Percentiles rank a stretch among this genome's conserved stretches.
These are phyloP conservation scores for Verticillium longisporum DNA, from an alignment of 2,329 filamentous ascomycete species.

Conservation along the genomic window DNA sequence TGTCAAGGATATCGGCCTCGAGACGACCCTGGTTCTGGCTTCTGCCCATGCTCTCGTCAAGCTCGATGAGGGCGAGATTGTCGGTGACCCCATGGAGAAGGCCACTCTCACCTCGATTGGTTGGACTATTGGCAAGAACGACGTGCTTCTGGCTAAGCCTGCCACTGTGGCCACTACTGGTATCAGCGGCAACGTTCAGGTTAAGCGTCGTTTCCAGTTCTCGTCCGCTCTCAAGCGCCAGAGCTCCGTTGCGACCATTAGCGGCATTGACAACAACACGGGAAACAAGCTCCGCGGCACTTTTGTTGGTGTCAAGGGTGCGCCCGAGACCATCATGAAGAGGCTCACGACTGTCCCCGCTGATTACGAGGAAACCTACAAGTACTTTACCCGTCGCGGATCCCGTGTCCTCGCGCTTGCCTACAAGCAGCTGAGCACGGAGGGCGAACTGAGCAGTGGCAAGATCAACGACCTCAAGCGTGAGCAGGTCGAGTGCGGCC, in stretches of 20 bases:
- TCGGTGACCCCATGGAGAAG: slow-evolving; percentile 99
- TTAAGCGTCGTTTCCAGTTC: slow-evolving; percentile 97
- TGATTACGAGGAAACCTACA: slow-evolving; percentile 96
- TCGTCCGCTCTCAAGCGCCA: slow-evolving; percentile 94
- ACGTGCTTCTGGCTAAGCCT: slow-evolving; percentile 67
- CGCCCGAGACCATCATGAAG: slow-evolving; percentile 91
- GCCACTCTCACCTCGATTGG: slow-evolving; percentile 84
- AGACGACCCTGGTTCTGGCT: slow-evolving; percentile 88
- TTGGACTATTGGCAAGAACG: slow-evolving; percentile 88
- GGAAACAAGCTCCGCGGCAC: slow-evolving; percentile 75
- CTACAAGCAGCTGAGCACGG: slow-evolving; percentile 82
- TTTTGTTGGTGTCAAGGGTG: slow-evolving; percentile 93
- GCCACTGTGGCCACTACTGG: slow-evolving; percentile 35
- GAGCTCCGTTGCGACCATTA: slow-evolving; percentile 83
- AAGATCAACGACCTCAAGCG: slow-evolving; percentile 92
- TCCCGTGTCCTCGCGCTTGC: slow-evolving; percentile 89
- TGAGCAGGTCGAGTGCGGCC: slow-evolving; percentile 77
- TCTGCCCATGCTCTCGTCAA: slow-evolving; percentile 94
- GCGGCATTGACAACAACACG: slow-evolving; percentile 62
- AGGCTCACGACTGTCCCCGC: slow-evolving; percentile 79
- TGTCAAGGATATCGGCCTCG: slow-evolving; percentile 62
- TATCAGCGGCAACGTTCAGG: slow-evolving; percentile 72
- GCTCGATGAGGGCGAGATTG: slow-evolving; percentile 92
- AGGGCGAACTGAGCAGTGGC: slow-evolving; percentile 72
- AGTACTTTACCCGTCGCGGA: slow-evolving; percentile 94